Conservation (phyloP, 176 grass and related monocot genomes). For the Otatea glauca region DNA sequence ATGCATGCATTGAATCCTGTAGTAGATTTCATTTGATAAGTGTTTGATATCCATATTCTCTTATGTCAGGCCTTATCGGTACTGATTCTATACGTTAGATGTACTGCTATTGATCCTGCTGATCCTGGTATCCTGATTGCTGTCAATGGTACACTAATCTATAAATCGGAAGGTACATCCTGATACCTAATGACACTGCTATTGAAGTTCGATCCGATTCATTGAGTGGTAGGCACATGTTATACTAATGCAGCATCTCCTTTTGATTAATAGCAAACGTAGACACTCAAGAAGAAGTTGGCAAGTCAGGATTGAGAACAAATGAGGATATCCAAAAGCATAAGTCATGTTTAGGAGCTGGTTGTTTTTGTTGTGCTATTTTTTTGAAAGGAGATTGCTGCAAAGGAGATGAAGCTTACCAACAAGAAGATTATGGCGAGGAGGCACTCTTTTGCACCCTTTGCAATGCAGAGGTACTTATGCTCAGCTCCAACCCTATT, state of each 20-base stretch:
- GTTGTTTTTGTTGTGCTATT: slow-evolving; percentile 70
- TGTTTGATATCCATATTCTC: slow-evolving; percentile 38
- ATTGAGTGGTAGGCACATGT: slow-evolving; percentile 35
- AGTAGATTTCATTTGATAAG: slow-evolving; percentile 31
- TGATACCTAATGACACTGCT: slow-evolving; percentile 32
- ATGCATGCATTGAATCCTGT: not conserved
- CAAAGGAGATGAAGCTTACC: slow-evolving; percentile 67
- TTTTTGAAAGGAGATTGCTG: slow-evolving; percentile 87
- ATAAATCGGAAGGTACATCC: slow-evolving; percentile 62
- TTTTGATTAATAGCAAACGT: slow-evolving; percentile 42
- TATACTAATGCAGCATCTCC: slow-evolving; percentile 46
- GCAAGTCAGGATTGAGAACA: slow-evolving; percentile 42
- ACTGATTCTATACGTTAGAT: slow-evolving; percentile 85
- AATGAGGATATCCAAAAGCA: slow-evolving; percentile 36
- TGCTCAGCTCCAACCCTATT: not conserved
- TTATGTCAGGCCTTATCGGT: slow-evolving; percentile 78
- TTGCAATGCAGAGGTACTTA: slow-evolving; percentile 84
- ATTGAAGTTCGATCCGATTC: slow-evolving; percentile 36
- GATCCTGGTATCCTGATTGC: slow-evolving; percentile 86
- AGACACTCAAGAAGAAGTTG: slow-evolving; percentile 48
- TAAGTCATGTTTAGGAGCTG: slow-evolving; percentile 63
- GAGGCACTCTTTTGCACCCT: slow-evolving; percentile 97
- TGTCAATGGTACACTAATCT: slow-evolving; percentile 61
- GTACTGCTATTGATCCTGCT: slow-evolving; percentile 96
- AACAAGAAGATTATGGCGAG: slow-evolving; percentile 68